Conservation (phyloP, 192 early-diverging fungal species). For the Dissophora ornata region DNA sequence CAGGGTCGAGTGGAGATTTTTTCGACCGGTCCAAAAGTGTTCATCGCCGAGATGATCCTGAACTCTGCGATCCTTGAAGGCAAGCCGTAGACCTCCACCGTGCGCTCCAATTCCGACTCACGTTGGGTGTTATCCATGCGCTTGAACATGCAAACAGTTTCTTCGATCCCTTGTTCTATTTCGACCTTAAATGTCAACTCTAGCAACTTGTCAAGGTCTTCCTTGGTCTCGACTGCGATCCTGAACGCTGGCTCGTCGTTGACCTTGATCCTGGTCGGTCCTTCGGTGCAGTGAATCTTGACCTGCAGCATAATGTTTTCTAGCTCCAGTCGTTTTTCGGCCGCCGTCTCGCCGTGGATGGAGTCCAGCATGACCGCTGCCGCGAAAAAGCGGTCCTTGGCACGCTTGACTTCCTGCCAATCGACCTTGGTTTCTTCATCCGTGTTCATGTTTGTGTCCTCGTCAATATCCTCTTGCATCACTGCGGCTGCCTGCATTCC, state of each 20-base stretch:
- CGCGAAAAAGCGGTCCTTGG: not conserved
- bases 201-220: not conserved
- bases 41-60: not conserved
- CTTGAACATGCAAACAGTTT: not conserved
- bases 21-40: not conserved
- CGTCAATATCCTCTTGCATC: too few species aligned
- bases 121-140: not conserved
- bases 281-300: not conserved
- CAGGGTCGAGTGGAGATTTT: not conserved
- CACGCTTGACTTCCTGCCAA: conserved; percentile 2
- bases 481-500: too few species aligned
- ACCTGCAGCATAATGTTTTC: not conserved
- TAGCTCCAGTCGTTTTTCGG: not conserved
- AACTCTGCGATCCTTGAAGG: not conserved
- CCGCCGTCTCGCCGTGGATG: not conserved
- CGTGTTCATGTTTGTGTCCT: too few species aligned
- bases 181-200: not conserved
- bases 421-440: too few species aligned
- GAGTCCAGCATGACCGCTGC: not conserved
- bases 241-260: not conserved
- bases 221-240: not conserved
- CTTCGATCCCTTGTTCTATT: not conserved
- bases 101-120: not conserved
- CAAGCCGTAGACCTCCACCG: conserved; percentile 12
- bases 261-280: not conserved